Base-by-base conservation (phyloP, 129 eudicot species). In the Ambrosia artemisiifolia region DNA sequence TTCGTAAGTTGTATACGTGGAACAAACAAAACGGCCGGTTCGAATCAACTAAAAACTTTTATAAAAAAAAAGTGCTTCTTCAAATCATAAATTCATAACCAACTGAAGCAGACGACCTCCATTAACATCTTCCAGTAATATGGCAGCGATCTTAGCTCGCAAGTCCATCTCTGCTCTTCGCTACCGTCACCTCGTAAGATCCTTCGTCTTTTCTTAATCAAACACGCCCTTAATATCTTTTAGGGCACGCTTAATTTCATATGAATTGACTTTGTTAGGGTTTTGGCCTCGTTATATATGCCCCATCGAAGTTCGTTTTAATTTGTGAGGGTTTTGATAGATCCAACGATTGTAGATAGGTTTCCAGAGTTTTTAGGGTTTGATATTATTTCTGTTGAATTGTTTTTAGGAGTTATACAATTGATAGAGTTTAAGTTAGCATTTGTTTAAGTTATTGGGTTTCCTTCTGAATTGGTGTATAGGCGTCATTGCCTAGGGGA, bases 101-200 rank as follows among this genome's bases (percentile, higher is more conserved):
- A 48, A 63, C 70, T 17, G 40, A 73, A 63, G 50, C 62, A 24
- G 40, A 74, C 35, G 51, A 49, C 55, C 54, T 74, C 71, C 71
- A 74, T 63, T 34, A 49, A 34, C 78, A 16, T 62, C n/a, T n/a
- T n/a, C n/a, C n/a, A n/a, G n/a, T n/a, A n/a, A n/a, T n/a, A 90
- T 90, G 96, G 94, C 96, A 33, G 83, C 89, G 66, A 71, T 85
- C 14, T 81, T 92, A 75, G 96, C 96, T 86, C 96, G 97, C 71
- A 86, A 83, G 75, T 88, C 97, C 67, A 69, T 92, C 34, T 56
- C 81, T 20, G 86, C 89, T 65, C 67, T 88, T 67, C 96, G 96
- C 73, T 76, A 73, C 78, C 94, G 91, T 44, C 94, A 86, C 20
- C 96, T 88, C 53, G 97, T 92, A 84, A 86, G 90, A 65, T 55